phyloP scores from a whole-genome alignment of 768 basidiomycete genomes.

The Russula earlei region DNA sequence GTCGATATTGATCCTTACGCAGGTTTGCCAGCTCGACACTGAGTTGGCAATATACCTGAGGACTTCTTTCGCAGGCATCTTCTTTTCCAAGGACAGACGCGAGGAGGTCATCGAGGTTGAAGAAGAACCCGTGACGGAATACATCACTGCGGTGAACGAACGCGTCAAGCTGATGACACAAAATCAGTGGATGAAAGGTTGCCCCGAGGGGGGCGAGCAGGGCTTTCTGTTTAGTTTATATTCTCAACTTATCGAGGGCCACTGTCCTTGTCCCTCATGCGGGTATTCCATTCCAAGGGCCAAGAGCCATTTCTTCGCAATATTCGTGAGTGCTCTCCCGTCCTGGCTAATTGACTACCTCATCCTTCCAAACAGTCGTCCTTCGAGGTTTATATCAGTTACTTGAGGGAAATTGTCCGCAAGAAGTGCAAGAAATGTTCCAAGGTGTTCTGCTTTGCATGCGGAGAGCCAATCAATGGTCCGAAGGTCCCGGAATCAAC shows the following conservation, averaged over 20 bases:
- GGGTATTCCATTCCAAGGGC: conserved; percentile 49
- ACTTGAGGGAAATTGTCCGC: conserved; percentile 48
- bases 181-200: conserved; percentile 96
- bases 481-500: conserved; percentile 20
- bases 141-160: conserved; percentile 36
- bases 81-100: conserved; percentile 89
- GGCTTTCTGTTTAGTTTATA: conserved; percentile 81
- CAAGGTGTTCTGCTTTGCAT: conserved; percentile 36
- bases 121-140: conserved; percentile 53
- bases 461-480: conserved; percentile 33
- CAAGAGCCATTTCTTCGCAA: conserved; percentile 72
- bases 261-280: conserved; percentile 69
- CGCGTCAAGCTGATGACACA: conserved; percentile 65
- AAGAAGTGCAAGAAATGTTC: conserved; percentile 41
- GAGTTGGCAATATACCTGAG: too few relatives aligned
- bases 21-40: conserved; percentile 35
- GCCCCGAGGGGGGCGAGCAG: conserved; percentile 89
- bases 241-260: conserved; percentile 54
- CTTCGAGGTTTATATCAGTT: conserved; percentile 59
- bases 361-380: conserved; percentile 41
- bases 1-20: conserved; percentile 81
- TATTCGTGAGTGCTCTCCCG: conserved; percentile 53
- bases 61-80: conserved; percentile 52
- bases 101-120: conserved; percentile 91
- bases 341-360: conserved; percentile 15